Conservation (phyloP, 495 filamentous ascomycete species). For the Monascus purpureus region DNA sequence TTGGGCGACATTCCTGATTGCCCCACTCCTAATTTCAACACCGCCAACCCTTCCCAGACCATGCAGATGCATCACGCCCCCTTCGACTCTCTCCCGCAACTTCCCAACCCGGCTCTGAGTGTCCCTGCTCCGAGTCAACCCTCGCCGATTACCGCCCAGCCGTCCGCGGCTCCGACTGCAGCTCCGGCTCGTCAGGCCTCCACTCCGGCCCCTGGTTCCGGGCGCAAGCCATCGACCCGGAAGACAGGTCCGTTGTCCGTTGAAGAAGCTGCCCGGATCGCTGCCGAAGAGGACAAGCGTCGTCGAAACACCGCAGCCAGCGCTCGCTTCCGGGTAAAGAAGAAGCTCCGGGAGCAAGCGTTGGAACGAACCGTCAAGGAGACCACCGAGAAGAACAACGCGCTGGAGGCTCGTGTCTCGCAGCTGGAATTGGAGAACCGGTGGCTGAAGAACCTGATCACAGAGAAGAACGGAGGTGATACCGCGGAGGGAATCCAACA, state of each 20-base stretch:
- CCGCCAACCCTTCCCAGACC: constrained; percentile 8
- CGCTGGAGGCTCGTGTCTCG: constrained; percentile 67
- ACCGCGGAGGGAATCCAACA: constrained; percentile 19
- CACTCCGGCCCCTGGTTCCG: constrained; percentile 13
- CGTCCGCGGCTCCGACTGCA: constrained; percentile 9
- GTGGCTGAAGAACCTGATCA: constrained; percentile 87
- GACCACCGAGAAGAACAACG: constrained; percentile 67
- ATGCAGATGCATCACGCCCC: constrained; percentile 17
- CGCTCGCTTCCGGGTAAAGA: constrained; percentile 94
- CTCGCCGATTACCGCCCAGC: constrained; percentile 9
- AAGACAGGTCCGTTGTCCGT: constrained; percentile 19
- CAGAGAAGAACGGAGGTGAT: constrained; percentile 64
- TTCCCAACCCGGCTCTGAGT: constrained; percentile 7
- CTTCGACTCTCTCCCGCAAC: constrained; percentile 12
- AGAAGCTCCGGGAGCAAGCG: constrained; percentile 95
- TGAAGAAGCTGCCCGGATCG: constrained; percentile 44
- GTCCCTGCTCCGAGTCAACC: constrained; percentile 12
- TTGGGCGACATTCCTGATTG: constrained; percentile 25
- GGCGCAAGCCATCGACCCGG: constrained; percentile 25
- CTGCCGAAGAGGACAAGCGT: constrained; percentile 95
- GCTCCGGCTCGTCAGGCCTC: constrained; percentile 6
- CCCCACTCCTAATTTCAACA: constrained; percentile 15
- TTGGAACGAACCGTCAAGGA: constrained; percentile 87
- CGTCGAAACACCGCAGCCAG: constrained; percentile 90
- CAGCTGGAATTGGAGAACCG: constrained; percentile 91